Evolutionary conservation across 345 rosid genomes (phyloP), one percentile per base, ranked within the genome.

Genomic region (Odontarrhena argentea): DNA sequence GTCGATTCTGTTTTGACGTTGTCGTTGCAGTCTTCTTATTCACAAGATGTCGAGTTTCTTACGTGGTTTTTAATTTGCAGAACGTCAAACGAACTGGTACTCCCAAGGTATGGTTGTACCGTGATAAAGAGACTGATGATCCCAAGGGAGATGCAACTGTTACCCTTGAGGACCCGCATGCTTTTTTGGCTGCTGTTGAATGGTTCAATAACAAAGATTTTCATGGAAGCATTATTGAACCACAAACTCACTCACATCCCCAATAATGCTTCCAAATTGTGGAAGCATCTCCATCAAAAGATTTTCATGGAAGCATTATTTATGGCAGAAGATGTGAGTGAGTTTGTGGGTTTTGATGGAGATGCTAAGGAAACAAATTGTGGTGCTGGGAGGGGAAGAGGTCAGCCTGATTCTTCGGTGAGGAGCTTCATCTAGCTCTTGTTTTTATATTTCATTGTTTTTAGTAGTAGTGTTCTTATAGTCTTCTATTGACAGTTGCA

Each of bases 161-260:
- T 55, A 91, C 99, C 7, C 91, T 91, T 55, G 99, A 94, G 76
- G 99, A 94, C 13, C 99, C 97, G 6, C 93, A 94, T 76, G 99
- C 99, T 49, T 97, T 96, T 22, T 73, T 75, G 40, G 99, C 99
- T 66, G 99, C 97, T 55, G 90, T 94, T 38, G 99, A 94, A 53
- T 94, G 97, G 99, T 94, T 95, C 60, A 89, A 95, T 74, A 81
- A 87, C 76, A 94, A 94, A 80, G 96, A 89, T 11, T 95, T 95
- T 42, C 99, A 91, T 78, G 99, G 97, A 15, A 87, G 69, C 69
- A 45, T 65, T 1, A 95, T 89, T 54, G 96, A 90, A n/a, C n/a
- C n/a, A n/a, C n/a, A n/a, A n/a, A n/a, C n/a, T n/a, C n/a, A n/a
- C n/a, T n/a, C n/a, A n/a, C n/a, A n/a, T n/a, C n/a, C n/a, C n/a